phyloP scores from a whole-genome alignment of 805 yeast genomes.

The Lipomyces orientalis region DNA sequence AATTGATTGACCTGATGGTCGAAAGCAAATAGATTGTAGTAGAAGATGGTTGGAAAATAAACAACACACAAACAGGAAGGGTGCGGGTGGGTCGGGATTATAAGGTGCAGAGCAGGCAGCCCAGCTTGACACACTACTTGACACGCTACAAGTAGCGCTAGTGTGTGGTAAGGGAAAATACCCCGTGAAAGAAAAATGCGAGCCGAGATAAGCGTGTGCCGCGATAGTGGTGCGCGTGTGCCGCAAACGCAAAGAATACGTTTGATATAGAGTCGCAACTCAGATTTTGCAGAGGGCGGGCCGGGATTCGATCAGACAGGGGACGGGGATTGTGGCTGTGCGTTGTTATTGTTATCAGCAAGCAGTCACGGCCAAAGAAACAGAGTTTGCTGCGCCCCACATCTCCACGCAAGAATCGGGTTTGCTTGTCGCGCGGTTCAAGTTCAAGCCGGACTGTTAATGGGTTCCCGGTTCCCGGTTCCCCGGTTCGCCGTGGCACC shows the following conservation, averaged over 20 bases:
- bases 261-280: background rate
- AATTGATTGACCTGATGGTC: background rate
- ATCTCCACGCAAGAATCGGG: no score
- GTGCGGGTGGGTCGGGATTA: background rate
- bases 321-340: background rate
- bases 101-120: background rate
- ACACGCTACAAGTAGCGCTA: background rate
- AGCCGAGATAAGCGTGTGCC: background rate
- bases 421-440: no score
- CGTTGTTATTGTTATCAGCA: background rate
- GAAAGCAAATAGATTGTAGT: constrained; percentile 1
- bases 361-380: no score
- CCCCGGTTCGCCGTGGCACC: no score
- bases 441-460: no score
- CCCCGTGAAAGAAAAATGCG: background rate
- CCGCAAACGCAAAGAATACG: background rate
- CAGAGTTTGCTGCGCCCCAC: no score
- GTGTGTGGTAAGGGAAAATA: background rate
- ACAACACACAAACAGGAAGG: background rate
- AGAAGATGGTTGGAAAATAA: background rate
- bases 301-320: background rate
- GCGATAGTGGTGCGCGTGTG: background rate
- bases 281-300: no score
- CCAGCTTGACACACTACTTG: background rate
- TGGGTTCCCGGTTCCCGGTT: no score